Percentiles rank a stretch among this genome's conserved stretches.
Evolutionary conservation across 2,329 filamentous ascomycete genomes (phyloP).

Genomic region (Trichoderma atroviride): DNA sequence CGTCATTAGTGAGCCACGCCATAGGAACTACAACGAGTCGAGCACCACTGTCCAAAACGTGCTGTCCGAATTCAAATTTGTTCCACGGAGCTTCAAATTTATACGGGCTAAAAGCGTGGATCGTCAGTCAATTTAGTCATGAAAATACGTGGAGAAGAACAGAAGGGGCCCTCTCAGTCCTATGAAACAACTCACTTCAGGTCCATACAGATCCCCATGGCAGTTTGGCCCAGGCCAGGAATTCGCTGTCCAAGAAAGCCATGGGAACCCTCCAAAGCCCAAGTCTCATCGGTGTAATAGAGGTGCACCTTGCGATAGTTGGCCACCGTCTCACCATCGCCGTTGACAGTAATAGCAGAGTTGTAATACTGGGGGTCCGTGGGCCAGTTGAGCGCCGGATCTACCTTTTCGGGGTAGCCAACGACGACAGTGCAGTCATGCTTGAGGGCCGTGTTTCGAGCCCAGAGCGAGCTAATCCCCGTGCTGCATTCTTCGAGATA

Average conservation of each 20-base stretch:
- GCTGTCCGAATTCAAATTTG: conserved; percentile 51
- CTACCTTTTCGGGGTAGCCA: conserved; percentile 74
- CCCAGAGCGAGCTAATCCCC: conserved; percentile 73
- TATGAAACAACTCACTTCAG: conserved; percentile 53
- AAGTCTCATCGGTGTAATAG: conserved; percentile 63
- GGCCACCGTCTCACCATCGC: conserved; percentile 60
- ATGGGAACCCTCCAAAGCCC: conserved; percentile 57
- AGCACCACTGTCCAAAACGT: conserved; percentile 58
- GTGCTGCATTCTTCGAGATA: conserved; percentile 67
- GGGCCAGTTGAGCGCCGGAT: conserved; percentile 54
- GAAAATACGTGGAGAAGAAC: not conserved
- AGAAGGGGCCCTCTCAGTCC: not conserved
- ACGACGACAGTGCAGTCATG: conserved; percentile 68
- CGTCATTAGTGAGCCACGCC: conserved; percentile 72
- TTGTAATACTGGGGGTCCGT: conserved; percentile 59
- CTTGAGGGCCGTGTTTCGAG: conserved; percentile 64
- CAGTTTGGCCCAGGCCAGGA: conserved; percentile 52
- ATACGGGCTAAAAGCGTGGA: conserved; percentile 37
- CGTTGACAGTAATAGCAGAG: conserved; percentile 55
- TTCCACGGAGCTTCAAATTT: conserved; percentile 46
- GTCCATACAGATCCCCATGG: conserved; percentile 66
- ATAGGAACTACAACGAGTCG: conserved; percentile 72
- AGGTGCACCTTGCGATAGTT: conserved; percentile 65
- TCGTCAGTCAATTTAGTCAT: not conserved
- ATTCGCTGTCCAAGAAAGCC: conserved; percentile 55